phyloP scores from a whole-genome alignment of 2,329 filamentous ascomycete genomes.

The Phyllosticta citrichinensis region DNA sequence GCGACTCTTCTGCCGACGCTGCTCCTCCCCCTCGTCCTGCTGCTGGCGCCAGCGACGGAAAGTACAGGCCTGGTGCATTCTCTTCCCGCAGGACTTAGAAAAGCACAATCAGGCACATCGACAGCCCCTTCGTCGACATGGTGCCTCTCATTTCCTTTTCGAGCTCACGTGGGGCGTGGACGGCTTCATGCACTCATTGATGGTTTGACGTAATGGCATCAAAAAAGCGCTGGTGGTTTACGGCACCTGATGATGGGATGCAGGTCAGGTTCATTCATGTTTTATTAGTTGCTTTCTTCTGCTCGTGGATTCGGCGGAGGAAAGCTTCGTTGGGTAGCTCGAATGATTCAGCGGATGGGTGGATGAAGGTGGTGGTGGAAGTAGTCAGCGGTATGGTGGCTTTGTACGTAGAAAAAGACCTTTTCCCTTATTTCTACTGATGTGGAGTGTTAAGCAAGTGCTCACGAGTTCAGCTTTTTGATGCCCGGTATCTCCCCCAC shows the following conservation, averaged over 20 bases:
- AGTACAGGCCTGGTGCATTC: conserved; percentile 32
- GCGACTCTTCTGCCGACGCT: conserved; percentile 8
- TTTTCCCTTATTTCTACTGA: neutral
- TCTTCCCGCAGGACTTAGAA: neutral
- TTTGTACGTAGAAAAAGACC: neutral
- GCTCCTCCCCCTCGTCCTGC: neutral
- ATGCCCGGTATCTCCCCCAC: too few relatives aligned
- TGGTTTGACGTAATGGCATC: neutral
- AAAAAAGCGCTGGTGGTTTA: neutral
- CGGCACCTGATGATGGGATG: neutral
- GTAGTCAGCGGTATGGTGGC: neutral
- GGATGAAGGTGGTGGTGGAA: neutral
- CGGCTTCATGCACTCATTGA: neutral
- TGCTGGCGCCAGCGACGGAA: conserved; percentile 22
- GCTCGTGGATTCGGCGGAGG: neutral
- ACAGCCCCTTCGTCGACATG: too few relatives aligned
- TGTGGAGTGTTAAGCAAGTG: neutral
- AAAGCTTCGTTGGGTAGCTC: neutral
- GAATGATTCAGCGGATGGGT: neutral
- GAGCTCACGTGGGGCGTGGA: neutral
- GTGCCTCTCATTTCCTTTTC: neutral
- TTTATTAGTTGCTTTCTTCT: neutral
- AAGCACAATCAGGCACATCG: neutral
- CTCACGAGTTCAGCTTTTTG: too few relatives aligned
- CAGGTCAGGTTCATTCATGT: neutral